Conservation (phyloP, 345 rosid species). For the Acer yangbiense region DNA sequence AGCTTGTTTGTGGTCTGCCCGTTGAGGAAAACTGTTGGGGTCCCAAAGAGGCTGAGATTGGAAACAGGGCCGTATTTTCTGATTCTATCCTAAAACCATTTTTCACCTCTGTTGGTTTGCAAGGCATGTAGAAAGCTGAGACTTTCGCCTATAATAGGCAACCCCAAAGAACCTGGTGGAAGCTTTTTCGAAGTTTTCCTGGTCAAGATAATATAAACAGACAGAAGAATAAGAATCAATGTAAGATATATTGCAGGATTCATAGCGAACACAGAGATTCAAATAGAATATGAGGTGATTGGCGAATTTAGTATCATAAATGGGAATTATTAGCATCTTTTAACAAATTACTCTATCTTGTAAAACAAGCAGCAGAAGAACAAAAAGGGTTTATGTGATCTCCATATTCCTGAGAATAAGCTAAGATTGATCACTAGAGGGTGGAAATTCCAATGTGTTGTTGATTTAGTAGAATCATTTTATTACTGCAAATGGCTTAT, state of each 20-base stretch:
- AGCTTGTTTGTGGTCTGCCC: constrained; percentile 42
- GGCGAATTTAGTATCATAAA: too few species aligned
- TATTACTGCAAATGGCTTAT: too few species aligned
- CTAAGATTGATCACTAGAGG: too few species aligned
- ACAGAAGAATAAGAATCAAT: constrained; percentile 23
- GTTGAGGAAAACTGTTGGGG: constrained; percentile 29
- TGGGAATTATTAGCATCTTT: too few species aligned
- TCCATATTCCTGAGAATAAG: too few species aligned
- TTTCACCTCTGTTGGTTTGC: constrained; percentile 23
- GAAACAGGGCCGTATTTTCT: constrained; percentile 38
- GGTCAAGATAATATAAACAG: constrained; percentile 23
- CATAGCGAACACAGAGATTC: background rate
- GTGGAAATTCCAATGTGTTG: too few species aligned
- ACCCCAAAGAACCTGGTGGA: constrained; percentile 46
- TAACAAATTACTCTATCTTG: too few species aligned
- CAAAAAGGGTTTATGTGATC: too few species aligned
- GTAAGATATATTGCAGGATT: background rate
- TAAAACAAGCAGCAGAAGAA: too few species aligned
- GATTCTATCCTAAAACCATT: constrained; percentile 34
- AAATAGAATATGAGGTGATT: too few species aligned
- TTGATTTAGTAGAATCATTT: too few species aligned
- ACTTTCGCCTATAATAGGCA: constrained; percentile 45
- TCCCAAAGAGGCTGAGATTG: constrained; percentile 31
- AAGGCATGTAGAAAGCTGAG: constrained; percentile 30
- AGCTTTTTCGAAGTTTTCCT: constrained; percentile 22